Evolutionary conservation across 2,329 filamentous ascomycete genomes (phyloP), one percentile per base, ranked within the genome.

Genomic region (Monosporascus cannonballus): DNA sequence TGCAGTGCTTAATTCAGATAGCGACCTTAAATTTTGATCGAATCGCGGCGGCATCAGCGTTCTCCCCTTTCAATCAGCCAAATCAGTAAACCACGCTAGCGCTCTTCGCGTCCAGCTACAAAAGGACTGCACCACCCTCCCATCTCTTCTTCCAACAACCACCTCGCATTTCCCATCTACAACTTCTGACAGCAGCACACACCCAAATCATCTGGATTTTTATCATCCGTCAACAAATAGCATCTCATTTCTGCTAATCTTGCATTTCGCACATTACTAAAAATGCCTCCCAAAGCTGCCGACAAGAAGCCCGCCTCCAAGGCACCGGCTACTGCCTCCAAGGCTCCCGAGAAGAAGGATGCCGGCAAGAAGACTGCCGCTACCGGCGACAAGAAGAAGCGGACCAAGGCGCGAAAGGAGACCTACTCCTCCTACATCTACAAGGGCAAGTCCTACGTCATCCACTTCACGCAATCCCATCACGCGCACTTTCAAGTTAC

Each of bases 391-490:
- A 97, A 97, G 91, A 99, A 99, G 90, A 99, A 97, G 92, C 90
- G 94, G 72, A 96, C 91, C 81, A 99, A 99, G 92, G 90, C 92
- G 64, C 87, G 94, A 79, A 97, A 97, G 89, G 94, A 99, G 84
- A 99, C 94, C n/a, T 99, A 99, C 83, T 95, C 89, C 66, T 95
- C 90, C 52, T 99, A 99, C 85, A 99, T 99, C 79, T 99, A 97
- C 89, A 99, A 97, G 84, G 94, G 93, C 96, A 72, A 75, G 84
- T 71, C 59, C 51, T 49, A 47, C 39, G 39, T 39, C 25, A 30
- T 44, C 30, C 24, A 50, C 51, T 47, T 50, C 48, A 48, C 54
- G 34, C 42, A 38, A 27, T 47, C 36, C 39, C 47, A 39, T 48
- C 39, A 44, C 8, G 36, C 36, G 51, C 38, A 41, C 4, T 11